phyloP scores from a whole-genome alignment of 2,329 filamentous ascomycete genomes.

The Cytospora piceicola region DNA sequence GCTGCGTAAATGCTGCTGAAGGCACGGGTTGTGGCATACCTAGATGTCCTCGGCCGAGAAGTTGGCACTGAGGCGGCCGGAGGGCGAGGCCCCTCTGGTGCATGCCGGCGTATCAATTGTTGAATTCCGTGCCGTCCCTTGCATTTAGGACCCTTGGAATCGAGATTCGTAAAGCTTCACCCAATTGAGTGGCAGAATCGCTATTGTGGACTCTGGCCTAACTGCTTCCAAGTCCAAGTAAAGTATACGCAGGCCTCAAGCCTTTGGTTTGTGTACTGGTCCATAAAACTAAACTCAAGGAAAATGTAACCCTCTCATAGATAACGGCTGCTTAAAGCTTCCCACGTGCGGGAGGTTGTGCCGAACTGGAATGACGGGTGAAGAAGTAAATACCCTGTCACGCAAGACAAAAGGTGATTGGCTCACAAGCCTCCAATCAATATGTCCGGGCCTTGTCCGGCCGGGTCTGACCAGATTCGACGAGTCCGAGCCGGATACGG shows the following conservation, averaged over 20 bases:
- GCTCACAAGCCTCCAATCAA: background rate
- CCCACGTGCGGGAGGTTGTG: background rate
- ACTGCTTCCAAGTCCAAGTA: background rate
- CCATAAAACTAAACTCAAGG: no score
- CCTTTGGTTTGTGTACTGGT: no score
- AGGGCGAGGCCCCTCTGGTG: background rate
- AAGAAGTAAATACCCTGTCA: background rate
- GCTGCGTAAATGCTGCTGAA: background rate
- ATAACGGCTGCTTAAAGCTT: background rate
- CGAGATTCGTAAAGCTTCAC: no score
- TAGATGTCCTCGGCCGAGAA: constrained; percentile 13
- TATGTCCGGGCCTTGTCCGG: constrained; percentile 5
- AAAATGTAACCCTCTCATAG: no score
- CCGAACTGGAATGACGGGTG: background rate
- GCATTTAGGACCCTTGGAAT: background rate
- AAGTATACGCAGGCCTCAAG: background rate
- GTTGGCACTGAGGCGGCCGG: background rate
- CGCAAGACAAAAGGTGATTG: background rate
- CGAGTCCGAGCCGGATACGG: constrained; percentile 3
- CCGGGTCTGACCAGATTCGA: constrained; percentile 5
- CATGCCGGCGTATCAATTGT: background rate
- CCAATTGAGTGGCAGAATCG: background rate
- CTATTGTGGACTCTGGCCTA: background rate
- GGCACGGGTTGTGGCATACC: constrained; percentile 8
- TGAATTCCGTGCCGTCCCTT: background rate